Evolutionary conservation across 1,284 basidiomycete species (phyloP).

Genomic region (Leccinum pseudoinsigne): DNA sequence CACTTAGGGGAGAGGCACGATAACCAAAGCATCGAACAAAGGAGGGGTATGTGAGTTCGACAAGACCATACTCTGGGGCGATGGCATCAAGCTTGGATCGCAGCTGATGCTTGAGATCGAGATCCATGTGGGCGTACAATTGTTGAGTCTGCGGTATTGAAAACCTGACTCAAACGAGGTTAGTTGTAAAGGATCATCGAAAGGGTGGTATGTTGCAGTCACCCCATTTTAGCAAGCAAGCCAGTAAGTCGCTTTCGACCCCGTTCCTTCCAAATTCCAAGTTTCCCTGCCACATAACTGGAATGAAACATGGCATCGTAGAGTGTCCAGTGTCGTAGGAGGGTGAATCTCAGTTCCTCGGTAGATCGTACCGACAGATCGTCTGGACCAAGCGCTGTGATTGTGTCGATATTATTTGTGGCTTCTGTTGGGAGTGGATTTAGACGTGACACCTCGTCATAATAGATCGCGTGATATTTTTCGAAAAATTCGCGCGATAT

Average conservation of each 20-base stretch:
- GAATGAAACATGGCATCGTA: slow-evolving; percentile 99
- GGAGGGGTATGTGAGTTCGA: slow-evolving; percentile 91
- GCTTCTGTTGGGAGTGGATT: slow-evolving; percentile 58
- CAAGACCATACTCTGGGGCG: slow-evolving; percentile 95
- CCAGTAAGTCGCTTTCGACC: slow-evolving; percentile 90
- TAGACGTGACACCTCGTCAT: slow-evolving; percentile 89
- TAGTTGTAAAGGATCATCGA: slow-evolving; percentile 10
- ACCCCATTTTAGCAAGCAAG: slow-evolving; percentile 99
- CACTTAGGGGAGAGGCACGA: slow-evolving; percentile 82
- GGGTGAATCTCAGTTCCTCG: slow-evolving; percentile 90
- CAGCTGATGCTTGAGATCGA: slow-evolving; percentile 86
- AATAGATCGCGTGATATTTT: slow-evolving; percentile 71
- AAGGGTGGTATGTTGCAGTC: slow-evolving; percentile 29
- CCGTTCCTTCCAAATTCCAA: slow-evolving; percentile 96
- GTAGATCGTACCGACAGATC: slow-evolving; percentile 78
- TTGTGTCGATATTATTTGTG: slow-evolving; percentile 40
- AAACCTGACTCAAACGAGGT: slow-evolving; percentile 54
- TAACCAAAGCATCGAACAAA: slow-evolving; percentile 94
- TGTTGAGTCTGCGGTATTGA: slow-evolving; percentile 94
- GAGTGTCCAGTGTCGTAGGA: slow-evolving; percentile 97
- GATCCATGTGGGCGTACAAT: slow-evolving; percentile 94
- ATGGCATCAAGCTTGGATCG: slow-evolving; percentile 85
- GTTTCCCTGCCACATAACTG: slow-evolving; percentile 91
- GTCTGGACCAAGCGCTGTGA: slow-evolving; percentile 66
- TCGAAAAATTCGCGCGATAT: slow-evolving; percentile 91